Evolutionary conservation across 2,329 filamentous ascomycete species (phyloP).

Genomic region (Xylaria sp.): DNA sequence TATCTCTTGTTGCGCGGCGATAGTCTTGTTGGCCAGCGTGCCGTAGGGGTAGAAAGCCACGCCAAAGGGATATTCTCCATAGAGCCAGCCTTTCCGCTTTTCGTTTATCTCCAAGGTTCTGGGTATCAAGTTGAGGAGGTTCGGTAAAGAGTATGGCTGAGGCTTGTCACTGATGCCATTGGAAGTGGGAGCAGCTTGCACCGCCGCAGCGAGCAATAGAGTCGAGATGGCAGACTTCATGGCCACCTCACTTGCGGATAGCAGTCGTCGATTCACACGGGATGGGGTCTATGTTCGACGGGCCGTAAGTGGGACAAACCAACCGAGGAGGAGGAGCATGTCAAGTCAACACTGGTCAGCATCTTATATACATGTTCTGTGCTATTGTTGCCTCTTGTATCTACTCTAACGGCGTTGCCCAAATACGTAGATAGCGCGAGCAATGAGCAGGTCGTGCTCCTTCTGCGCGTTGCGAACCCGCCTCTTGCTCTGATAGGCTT

Average conservation of each 20-base stretch:
- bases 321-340: not conserved
- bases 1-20: constrained; percentile 4
- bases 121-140: constrained; percentile 23
- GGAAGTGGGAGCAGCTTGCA: constrained; percentile 22
- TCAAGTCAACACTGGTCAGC: not conserved
- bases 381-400: not conserved
- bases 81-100: constrained; percentile 35
- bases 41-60: constrained; percentile 32
- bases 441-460: constrained; percentile 4
- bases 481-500: not conserved
- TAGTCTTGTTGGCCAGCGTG: constrained; percentile 22
- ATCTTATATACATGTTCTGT: constrained; percentile 25
- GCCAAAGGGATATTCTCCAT: constrained; percentile 31
- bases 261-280: constrained; percentile 9
- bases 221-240: constrained; percentile 28
- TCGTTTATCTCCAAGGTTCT: constrained; percentile 25
- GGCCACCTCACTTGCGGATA: constrained; percentile 2
- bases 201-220: constrained; percentile 22
- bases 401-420: not conserved
- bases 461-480: not conserved
- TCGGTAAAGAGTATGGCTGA: constrained; percentile 12
- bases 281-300: constrained; percentile 2
- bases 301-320: not conserved
- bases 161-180: not conserved
- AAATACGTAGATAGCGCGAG: not conserved